Base-by-base conservation (phyloP, 495 filamentous ascomycete species). In the Xylaria castorea region DNA sequence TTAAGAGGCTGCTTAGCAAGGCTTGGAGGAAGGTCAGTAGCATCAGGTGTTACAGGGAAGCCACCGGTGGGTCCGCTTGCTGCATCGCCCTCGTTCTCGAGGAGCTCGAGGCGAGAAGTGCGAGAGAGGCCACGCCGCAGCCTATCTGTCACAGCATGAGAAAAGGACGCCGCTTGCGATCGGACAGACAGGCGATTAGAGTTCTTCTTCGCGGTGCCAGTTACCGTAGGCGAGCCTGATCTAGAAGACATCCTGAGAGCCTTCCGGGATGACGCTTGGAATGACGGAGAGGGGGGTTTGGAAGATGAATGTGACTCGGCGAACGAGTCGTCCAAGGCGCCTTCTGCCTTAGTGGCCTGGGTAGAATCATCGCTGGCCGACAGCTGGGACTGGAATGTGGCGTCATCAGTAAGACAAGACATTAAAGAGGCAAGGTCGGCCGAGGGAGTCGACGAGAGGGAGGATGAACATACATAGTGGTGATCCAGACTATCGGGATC, bases 401-500 rank as follows among this genome's bases (percentile, higher is more conserved):
- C 53, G 63, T 65, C 51, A 63, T 42, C 14, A 53, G 34, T 72
- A 63, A 71, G 71, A 53, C 57, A 75, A 66, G 30, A 34, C 70
- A 42, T 51, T 75, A 60, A 40, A 65, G 61, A 44, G 53, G 58
- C 11, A 62, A 20, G 30, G 27, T 14, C 18, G 48, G 61, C 14
- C 22, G 58, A 64, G 42, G 55, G 42, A 55, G 38, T 50, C 60
- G 48, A 70, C 27, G 50, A 50, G 50, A 71, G 44, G 63, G 55
- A 22, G 30, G 36, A 73, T 67, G 9, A 73, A 77, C 89, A 55
- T 86, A 93, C 92, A 83, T 93, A 84, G 74, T 70, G 73, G 18
- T 66, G 69, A 46, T 64, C 60, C 6, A 69, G 62, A 51, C 91
- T 86, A 25, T 91, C 90, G 71, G 95, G 92, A 36, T 89, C 86